Base-by-base conservation (phyloP, 257 asterid species). In the Fraxinus cuspidata region DNA sequence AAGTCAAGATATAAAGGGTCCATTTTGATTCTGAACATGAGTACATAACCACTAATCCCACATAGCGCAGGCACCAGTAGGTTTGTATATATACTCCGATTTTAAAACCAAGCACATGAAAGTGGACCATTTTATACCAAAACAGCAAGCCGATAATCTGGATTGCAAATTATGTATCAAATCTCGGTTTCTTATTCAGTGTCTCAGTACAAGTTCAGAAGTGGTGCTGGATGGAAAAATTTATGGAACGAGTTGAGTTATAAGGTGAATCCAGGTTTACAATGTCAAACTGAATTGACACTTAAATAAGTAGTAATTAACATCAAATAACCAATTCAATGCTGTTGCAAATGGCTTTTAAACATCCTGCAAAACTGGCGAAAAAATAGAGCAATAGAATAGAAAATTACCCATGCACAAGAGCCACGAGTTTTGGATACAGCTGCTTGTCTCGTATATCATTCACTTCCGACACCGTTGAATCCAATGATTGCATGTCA, bases 401-500 rank as follows among this genome's bases (percentile, higher is more conserved):
- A 7, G 66, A 70, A 80, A 78, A 92, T 86, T 82, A 95, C 99
- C 96, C 99, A 15, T 88, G 85, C 74, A 88, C 93, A 11, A 95
- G 98, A 65, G 89, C 78, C 74, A 94, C 91, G 10, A 95, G 97
- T 70, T 93, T 92, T n/a, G 97, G 98, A 80, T 88, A 92, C 84
- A 95, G 82, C 84, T 95, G 93, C 85, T 90, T 93, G 81, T 95
- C 99, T 2, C 99, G 93, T 60, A 93, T 95, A 69, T 95, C 97
- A 79, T 93, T 93, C 77, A 93, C 97, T 85, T 95, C 99, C 1
- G 88, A 83, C 37, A 95, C 97, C 0, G 98, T 95, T 18, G 99
- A 92, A 83, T 95, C 98, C 88, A 95, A 70, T 23, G 99, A 95
- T 69, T 95, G 99, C 97, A 93, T 93, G 87, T 95, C 99, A 42